A percentile compares a stretch with the other conserved stretches of the same genome.
These are phyloP conservation scores for Globomyces sp. DNA, from an alignment of 371 early-diverging fungal species.

Conservation along the genomic window DNA sequence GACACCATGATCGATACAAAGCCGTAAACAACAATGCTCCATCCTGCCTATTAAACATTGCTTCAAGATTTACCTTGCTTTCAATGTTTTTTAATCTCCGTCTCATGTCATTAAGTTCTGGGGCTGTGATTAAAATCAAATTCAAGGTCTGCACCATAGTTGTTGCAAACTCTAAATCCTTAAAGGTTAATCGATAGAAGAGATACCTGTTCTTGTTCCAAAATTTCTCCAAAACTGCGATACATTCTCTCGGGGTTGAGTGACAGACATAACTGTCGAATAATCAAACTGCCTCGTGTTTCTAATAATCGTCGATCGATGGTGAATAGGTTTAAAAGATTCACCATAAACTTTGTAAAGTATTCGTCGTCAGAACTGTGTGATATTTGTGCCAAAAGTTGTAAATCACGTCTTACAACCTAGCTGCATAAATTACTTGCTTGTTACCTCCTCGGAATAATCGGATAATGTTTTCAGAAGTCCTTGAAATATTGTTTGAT, in stretches of 20 bases:
- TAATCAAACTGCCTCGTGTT: constrained; percentile 79
- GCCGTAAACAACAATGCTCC: constrained; percentile 61
- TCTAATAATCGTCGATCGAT: constrained; percentile 82
- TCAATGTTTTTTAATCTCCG: constrained; percentile 68
- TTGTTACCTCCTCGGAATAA: constrained; percentile 67
- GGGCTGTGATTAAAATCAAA: constrained; percentile 85
- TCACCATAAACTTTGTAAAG: constrained; percentile 73
- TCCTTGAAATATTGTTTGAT: constrained; percentile 77
- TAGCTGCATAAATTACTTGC: too few species aligned
- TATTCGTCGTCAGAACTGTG: constrained; percentile 74
- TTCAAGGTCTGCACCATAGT: constrained; percentile 93
- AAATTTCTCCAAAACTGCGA: constrained; percentile 72
- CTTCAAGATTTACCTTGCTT: constrained; percentile 43
- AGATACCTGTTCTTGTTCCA: constrained; percentile 70
- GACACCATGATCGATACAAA: constrained; percentile 88
- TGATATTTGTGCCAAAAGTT: constrained; percentile 90
- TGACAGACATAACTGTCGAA: constrained; percentile 82
- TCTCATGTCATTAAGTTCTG: constrained; percentile 79
- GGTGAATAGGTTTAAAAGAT: constrained; percentile 79
- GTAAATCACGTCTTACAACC: constrained; percentile 80
- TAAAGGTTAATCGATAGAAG: neutral
- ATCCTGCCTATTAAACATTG: constrained; percentile 22
- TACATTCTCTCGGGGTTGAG: constrained; percentile 85
- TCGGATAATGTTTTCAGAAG: constrained; percentile 84
- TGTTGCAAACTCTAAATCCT: constrained; percentile 81